These are phyloP conservation scores for Chytriomyces sp. DNA, from an alignment of 192 early-diverging fungal genomes.

Conservation along the genomic window DNA sequence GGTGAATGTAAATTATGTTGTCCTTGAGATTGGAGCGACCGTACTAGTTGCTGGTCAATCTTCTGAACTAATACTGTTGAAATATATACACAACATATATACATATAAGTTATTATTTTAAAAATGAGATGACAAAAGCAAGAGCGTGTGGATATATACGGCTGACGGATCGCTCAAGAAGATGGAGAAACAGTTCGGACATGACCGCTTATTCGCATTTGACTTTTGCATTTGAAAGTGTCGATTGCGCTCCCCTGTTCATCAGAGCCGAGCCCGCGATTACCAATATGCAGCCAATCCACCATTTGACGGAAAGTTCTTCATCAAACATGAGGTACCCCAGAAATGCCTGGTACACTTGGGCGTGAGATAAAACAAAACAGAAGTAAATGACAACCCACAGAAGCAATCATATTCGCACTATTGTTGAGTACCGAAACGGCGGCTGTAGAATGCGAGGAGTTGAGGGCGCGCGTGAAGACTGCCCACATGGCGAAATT, in stretches of 20 bases:
- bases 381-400: background rate
- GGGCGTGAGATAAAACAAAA: background rate
- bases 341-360: constrained; percentile 59
- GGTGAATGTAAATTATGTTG: too few species aligned
- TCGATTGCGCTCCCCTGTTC: constrained; percentile 17
- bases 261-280: constrained; percentile 65
- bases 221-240: background rate
- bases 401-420: constrained; percentile 73
- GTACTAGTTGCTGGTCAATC: too few species aligned
- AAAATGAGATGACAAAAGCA: too few species aligned
- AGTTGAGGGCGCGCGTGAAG: constrained; percentile 81
- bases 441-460: constrained; percentile 71
- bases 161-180: too few species aligned
- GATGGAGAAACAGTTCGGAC: too few species aligned
- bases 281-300: constrained; percentile 80
- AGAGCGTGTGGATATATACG: too few species aligned
- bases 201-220: too few species aligned
- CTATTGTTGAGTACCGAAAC: constrained; percentile 80
- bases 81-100: too few species aligned
- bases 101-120: too few species aligned
- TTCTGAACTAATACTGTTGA: too few species aligned
- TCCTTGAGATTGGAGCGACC: too few species aligned
- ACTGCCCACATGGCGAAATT: constrained; percentile 88
- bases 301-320: constrained; percentile 75
- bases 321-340: constrained; percentile 79